phyloP scores from a whole-genome alignment of 148 eudicot genomes.

The Heliosperma pusillum region DNA sequence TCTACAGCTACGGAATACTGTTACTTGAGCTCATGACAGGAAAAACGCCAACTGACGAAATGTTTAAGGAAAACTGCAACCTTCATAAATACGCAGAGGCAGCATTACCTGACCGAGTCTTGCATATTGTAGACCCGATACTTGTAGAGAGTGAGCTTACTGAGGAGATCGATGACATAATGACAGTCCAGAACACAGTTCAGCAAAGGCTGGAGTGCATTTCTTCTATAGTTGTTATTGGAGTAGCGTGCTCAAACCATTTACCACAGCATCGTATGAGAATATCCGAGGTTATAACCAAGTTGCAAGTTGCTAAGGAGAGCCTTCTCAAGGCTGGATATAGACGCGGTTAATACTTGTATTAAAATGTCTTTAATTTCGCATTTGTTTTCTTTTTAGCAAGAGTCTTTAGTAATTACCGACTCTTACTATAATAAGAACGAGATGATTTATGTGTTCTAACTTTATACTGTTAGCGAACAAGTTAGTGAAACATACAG shows the following conservation, averaged over 20 bases:
- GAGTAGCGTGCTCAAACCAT: slow-evolving; percentile 16
- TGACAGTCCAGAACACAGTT: neutral
- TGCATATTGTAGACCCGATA: neutral
- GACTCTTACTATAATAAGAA: too few species aligned
- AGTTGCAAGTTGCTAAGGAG: neutral
- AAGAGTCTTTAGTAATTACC: too few species aligned
- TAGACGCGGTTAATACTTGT: too few species aligned
- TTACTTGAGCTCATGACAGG: slow-evolving; percentile 18
- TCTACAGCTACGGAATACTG: slow-evolving; percentile 9
- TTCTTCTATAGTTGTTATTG: neutral
- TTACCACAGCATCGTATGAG: slow-evolving; percentile 16
- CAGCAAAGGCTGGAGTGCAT: neutral
- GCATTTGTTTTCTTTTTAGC: too few species aligned
- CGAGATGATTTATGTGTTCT: too few species aligned
- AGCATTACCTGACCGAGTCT: neutral
- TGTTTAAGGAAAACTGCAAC: slow-evolving; percentile 2
- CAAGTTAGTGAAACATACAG: too few species aligned
- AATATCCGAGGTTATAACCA: slow-evolving; percentile 6
- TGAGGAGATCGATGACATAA: neutral
- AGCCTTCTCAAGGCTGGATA: neutral
- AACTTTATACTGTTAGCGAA: too few species aligned
- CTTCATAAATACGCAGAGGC: slow-evolving; percentile 10
- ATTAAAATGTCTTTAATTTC: too few species aligned
- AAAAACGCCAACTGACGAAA: slow-evolving; percentile 8
- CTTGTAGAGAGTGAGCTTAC: neutral